Conservation (phyloP, 148 eudicot species). For the Spergularia bocconei region DNA sequence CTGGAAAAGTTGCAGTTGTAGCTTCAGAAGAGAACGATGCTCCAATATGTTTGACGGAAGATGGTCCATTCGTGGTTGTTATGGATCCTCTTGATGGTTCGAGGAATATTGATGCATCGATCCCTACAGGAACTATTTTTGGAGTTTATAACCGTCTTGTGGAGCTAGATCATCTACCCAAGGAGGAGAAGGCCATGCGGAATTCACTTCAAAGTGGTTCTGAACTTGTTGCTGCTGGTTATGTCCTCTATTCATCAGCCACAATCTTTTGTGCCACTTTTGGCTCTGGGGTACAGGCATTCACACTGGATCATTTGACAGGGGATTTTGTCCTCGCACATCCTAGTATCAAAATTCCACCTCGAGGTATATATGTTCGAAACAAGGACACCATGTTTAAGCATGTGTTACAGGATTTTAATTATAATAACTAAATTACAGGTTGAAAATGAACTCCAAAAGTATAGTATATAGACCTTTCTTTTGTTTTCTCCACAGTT, state of each 20-base stretch:
- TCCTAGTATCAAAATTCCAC: conserved; percentile 74
- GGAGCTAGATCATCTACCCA: conserved; percentile 68
- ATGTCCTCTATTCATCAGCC: conserved; percentile 97
- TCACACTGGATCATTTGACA: conserved; percentile 76
- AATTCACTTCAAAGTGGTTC: conserved; percentile 90
- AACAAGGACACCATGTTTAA: background rate
- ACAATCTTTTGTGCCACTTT: conserved; percentile 83
- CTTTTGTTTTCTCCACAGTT: background rate
- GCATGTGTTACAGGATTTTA: conserved; percentile 2
- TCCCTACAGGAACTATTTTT: conserved; percentile 95
- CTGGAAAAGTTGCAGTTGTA: conserved; percentile 93
- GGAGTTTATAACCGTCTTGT: conserved; percentile 74
- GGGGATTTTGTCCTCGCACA: conserved; percentile 90
- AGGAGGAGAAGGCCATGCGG: conserved; percentile 65
- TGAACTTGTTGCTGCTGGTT: conserved; percentile 79
- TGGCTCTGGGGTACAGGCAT: conserved; percentile 81
- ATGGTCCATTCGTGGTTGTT: conserved; percentile 92
- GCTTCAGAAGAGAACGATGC: conserved; percentile 98
- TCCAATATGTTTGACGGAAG: conserved; percentile 73
- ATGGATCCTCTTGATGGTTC: conserved; percentile 97
- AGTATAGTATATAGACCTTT: background rate
- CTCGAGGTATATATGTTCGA: conserved; percentile 50
- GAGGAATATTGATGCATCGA: conserved; percentile 93
- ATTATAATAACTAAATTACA: background rate
- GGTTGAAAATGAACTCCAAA: background rate